A percentile compares a stretch with the other conserved stretches of the same genome.
Evolutionary conservation across 768 basidiomycete genomes (phyloP).

Genomic region (Plicaturopsis crispa): DNA sequence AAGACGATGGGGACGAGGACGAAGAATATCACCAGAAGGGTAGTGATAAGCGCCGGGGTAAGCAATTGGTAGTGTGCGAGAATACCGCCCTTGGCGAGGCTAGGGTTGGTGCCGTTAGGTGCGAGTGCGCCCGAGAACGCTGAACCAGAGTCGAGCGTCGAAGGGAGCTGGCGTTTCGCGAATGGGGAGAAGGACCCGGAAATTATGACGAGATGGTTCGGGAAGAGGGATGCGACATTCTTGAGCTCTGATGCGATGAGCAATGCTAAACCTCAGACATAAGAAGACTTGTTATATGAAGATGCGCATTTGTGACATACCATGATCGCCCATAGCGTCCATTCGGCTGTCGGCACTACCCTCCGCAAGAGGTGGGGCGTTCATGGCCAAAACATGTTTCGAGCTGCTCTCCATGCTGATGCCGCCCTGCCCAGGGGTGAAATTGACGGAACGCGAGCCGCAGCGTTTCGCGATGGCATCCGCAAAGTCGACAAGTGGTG

Average conservation of each 20-base stretch:
- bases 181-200: constrained; percentile 41
- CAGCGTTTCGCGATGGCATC: constrained; percentile 44
- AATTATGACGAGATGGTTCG: constrained; percentile 61
- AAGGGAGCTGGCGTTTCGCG: constrained; percentile 31
- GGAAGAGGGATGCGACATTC: constrained; percentile 37
- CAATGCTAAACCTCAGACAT: constrained; percentile 28
- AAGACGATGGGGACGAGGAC: constrained; percentile 59
- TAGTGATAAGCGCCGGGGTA: constrained; percentile 64
- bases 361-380: constrained; percentile 40
- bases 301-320: constrained; percentile 27
- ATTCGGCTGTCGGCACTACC: constrained; percentile 37
- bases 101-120: constrained; percentile 25
- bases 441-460: constrained; percentile 38
- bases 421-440: constrained; percentile 29
- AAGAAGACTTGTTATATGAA: constrained; percentile 5
- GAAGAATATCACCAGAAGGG: constrained; percentile 59
- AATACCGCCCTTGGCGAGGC: constrained; percentile 46
- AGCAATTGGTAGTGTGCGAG: constrained; percentile 71
- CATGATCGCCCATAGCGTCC: constrained; percentile 40
- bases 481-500: constrained; percentile 28
- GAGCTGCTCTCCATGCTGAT: constrained; percentile 25
- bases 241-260: constrained; percentile 42
- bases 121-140: constrained; percentile 12
- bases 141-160: constrained; percentile 20
- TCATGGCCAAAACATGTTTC: constrained; percentile 53